Percentiles rank a stretch among this genome's conserved stretches.
Evolutionary conservation across 2,329 filamentous ascomycete species (phyloP).

Genomic region (Calonectria hongkongensis): DNA sequence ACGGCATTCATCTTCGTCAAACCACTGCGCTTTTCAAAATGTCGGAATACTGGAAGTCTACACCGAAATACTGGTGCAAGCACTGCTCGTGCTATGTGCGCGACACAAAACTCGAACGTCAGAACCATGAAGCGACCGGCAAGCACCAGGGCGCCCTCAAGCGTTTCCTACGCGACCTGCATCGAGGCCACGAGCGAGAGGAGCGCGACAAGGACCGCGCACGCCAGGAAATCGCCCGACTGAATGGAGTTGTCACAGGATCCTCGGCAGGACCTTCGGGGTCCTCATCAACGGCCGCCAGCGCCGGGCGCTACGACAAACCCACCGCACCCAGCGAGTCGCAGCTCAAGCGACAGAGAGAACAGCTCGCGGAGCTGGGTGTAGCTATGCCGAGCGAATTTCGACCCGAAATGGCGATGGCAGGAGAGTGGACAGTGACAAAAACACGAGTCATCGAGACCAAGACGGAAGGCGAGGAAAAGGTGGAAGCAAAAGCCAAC

Average conservation of each 20-base stretch:
- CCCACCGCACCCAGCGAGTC: slow-evolving; percentile 65
- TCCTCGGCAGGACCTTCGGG: slow-evolving; percentile 55
- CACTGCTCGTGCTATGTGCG: slow-evolving; percentile 93
- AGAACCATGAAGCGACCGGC: slow-evolving; percentile 90
- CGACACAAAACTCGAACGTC: slow-evolving; percentile 92
- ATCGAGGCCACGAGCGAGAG: slow-evolving; percentile 87
- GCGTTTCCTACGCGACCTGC: slow-evolving; percentile 91
- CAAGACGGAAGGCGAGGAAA: slow-evolving; percentile 60
- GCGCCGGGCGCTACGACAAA: slow-evolving; percentile 24
- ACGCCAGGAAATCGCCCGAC: slow-evolving; percentile 87
- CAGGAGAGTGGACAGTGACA: slow-evolving; percentile 89
- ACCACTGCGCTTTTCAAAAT: slow-evolving; percentile 67
- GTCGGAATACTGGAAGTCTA: slow-evolving; percentile 99
- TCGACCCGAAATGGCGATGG: slow-evolving; percentile 87
- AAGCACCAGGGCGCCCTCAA: slow-evolving; percentile 92
- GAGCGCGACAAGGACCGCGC: slow-evolving; percentile 88
- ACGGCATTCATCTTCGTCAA: slow-evolving; percentile 23
- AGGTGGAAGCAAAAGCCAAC: slow-evolving; percentile 69
- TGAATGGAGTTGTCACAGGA: slow-evolving; percentile 84
- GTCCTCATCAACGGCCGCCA: slow-evolving; percentile 4
- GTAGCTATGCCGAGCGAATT: slow-evolving; percentile 88
- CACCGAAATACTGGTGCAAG: slow-evolving; percentile 98
- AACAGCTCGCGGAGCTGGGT: slow-evolving; percentile 91
- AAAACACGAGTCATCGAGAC: slow-evolving; percentile 76
- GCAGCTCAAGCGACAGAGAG: slow-evolving; percentile 88